phyloP scores from a whole-genome alignment of 1,139 yeast genomes.

The Torulaspora globosa region DNA sequence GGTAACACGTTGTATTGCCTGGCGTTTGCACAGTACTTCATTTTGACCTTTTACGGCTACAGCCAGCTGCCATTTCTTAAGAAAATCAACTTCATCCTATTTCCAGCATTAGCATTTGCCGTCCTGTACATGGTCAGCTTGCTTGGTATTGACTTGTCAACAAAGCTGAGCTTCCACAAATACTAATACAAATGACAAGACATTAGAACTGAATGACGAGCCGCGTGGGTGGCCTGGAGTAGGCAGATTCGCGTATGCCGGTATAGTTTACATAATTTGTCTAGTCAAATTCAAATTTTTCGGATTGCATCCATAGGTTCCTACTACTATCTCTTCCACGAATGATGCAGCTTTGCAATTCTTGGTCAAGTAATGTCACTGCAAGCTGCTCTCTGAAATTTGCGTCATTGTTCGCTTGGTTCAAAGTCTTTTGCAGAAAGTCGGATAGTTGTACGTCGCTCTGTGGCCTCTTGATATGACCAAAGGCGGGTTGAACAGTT shows the following conservation, averaged over 20 bases:
- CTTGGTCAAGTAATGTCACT: slow-evolving; percentile 7
- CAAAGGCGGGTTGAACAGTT: slow-evolving; percentile 6
- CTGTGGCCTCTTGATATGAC: slow-evolving; percentile 6
- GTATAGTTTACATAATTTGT: neutral
- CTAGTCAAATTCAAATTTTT: slow-evolving; percentile 17
- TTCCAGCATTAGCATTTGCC: slow-evolving; percentile 57
- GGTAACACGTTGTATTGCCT: slow-evolving; percentile 77
- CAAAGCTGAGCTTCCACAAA: slow-evolving; percentile 26
- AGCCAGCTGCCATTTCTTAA: slow-evolving; percentile 76
- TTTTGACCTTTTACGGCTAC: slow-evolving; percentile 82
- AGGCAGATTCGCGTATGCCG: neutral
- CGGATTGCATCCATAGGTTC: slow-evolving; percentile 11
- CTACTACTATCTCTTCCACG: slow-evolving; percentile 10
- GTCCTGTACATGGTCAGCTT: slow-evolving; percentile 55
- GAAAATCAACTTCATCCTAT: slow-evolving; percentile 52
- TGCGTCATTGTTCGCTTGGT: slow-evolving; percentile 2
- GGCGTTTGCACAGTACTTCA: slow-evolving; percentile 69
- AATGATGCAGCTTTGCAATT: slow-evolving; percentile 6
- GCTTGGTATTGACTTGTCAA: slow-evolving; percentile 54
- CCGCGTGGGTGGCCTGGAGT: too few species aligned
- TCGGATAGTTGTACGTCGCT: slow-evolving; percentile 7
- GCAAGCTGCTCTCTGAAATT: slow-evolving; percentile 7
- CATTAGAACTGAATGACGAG: neutral
- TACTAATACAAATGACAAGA: slow-evolving; percentile 6
- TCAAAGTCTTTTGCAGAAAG: slow-evolving; percentile 8